Conservation (phyloP, 139 green algal species). For the Micromonas commoda region DNA sequence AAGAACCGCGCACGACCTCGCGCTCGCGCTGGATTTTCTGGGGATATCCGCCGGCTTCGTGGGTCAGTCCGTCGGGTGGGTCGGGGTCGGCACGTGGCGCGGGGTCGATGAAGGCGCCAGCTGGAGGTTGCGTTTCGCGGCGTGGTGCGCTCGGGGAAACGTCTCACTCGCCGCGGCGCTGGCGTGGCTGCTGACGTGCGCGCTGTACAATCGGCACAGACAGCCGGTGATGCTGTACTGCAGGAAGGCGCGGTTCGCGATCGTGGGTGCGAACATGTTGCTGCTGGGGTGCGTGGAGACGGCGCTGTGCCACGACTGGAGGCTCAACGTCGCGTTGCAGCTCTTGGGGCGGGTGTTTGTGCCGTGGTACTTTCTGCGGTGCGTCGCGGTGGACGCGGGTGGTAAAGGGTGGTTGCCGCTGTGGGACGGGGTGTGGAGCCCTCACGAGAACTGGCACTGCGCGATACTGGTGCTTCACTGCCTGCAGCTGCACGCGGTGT, state of each 20-base stretch:
- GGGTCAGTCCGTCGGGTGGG: not conserved
- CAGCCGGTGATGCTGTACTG: conserved; percentile 7
- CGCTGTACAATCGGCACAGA: not conserved
- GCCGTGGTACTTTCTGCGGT: conserved; percentile 10
- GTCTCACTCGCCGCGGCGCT: not conserved
- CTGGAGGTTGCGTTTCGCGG: not conserved
- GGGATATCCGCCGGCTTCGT: conserved; percentile 18
- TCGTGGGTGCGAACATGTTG: conserved; percentile 6
- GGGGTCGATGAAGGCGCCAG: no score
- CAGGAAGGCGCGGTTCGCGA: not conserved
- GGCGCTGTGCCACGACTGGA: not conserved
- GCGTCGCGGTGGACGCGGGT: not conserved
- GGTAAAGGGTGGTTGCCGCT: not conserved
- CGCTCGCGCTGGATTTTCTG: conserved; percentile 10
- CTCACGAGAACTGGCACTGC: conserved; percentile 25
- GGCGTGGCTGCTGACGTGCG: not conserved
- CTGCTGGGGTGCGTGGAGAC: not conserved
- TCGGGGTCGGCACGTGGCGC: no score
- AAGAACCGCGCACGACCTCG: conserved; percentile 13
- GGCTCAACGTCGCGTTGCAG: not conserved
- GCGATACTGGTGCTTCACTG: not conserved
- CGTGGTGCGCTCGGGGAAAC: not conserved
- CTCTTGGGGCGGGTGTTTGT: not conserved
- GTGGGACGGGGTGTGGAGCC: conserved; percentile 4
- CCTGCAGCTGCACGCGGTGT: conserved; percentile 6